phyloP scores from a whole-genome alignment of 2,329 filamentous ascomycete species.

The Epicoccum nigrum region DNA sequence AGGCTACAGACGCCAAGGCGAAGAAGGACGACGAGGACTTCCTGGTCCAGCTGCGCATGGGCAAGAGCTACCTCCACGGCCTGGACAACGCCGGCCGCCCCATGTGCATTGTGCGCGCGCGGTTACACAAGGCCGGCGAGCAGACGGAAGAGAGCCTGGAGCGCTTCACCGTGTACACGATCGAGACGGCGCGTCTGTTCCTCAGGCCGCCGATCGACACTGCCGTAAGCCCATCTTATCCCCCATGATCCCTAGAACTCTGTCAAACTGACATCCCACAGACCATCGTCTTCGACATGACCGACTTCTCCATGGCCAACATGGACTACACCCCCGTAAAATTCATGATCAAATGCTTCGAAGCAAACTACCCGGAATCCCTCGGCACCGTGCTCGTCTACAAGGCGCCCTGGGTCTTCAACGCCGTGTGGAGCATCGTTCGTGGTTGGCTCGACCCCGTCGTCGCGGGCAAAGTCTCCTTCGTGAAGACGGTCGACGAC shows the following conservation, averaged over 20 bases:
- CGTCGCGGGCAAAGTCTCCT: slow-evolving; percentile 91
- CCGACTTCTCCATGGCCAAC: slow-evolving; percentile 88
- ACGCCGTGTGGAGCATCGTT: slow-evolving; percentile 96
- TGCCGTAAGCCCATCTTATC: slow-evolving; percentile 69
- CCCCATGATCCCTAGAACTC: not conserved
- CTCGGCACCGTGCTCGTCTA: slow-evolving; percentile 90
- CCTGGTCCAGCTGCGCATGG: slow-evolving; percentile 80
- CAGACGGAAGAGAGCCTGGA: slow-evolving; percentile 84
- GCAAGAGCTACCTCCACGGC: slow-evolving; percentile 92
- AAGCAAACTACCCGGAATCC: slow-evolving; percentile 96
- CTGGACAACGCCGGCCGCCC: slow-evolving; percentile 83
- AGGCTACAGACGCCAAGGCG: slow-evolving; percentile 64
- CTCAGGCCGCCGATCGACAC: slow-evolving; percentile 84
- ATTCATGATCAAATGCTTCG: slow-evolving; percentile 99
- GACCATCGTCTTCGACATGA: slow-evolving; percentile 97
- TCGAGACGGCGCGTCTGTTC: slow-evolving; percentile 90
- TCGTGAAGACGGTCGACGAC: slow-evolving; percentile 82
- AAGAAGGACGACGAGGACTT: slow-evolving; percentile 80
- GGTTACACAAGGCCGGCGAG: slow-evolving; percentile 80
- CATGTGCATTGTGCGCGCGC: slow-evolving; percentile 82
- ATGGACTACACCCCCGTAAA: slow-evolving; percentile 99
- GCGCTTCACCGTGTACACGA: slow-evolving; percentile 88
- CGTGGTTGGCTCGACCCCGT: slow-evolving; percentile 96
- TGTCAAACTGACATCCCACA: slow-evolving; percentile 44
- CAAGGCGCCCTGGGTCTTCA: slow-evolving; percentile 96